A percentile compares a stretch with the other conserved stretches of the same genome.
Evolutionary conservation across 2,329 filamentous ascomycete genomes (phyloP).

Genomic region (Diaporthe ampelina): DNA sequence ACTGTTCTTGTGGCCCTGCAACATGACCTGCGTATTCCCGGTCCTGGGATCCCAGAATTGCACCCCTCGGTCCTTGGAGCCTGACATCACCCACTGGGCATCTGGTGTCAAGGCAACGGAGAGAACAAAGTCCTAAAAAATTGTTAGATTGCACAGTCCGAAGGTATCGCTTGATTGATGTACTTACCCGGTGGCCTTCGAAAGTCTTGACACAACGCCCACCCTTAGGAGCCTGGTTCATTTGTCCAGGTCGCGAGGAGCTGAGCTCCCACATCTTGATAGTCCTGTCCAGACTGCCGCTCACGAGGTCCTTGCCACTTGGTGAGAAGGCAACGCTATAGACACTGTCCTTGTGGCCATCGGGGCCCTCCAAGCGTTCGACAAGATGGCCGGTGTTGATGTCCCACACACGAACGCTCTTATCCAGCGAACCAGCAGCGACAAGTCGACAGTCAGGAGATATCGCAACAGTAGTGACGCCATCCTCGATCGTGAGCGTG

Average conservation of each 20-base stretch:
- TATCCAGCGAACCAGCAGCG: conserved; percentile 94
- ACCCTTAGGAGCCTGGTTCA: conserved; percentile 79
- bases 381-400: conserved; percentile 87
- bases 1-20: conserved; percentile 98
- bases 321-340: conserved; percentile 98
- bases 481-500: conserved; percentile 93
- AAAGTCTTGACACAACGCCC: conserved; percentile 97
- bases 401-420: conserved; percentile 98
- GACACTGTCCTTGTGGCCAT: conserved; percentile 96
- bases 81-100: conserved; percentile 94
- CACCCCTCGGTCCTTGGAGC: conserved; percentile 96
- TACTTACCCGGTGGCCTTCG: conserved; percentile 89
- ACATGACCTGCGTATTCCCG: conserved; percentile 95
- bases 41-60: conserved; percentile 99
- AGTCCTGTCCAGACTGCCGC: conserved; percentile 95
- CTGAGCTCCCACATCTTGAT: conserved; percentile 99
- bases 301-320: conserved; percentile 92
- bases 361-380: conserved; percentile 91
- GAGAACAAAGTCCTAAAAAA: conserved; percentile 87
- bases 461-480: conserved; percentile 97
- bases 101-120: conserved; percentile 96
- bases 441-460: conserved; percentile 95
- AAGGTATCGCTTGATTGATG: neutral
- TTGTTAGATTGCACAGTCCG: conserved; percentile 47
- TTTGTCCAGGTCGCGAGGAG: conserved; percentile 73